These are phyloP conservation scores for Phytophthora sojae DNA, from an alignment of 352 stramenopile genomes.

Conservation along the genomic window DNA sequence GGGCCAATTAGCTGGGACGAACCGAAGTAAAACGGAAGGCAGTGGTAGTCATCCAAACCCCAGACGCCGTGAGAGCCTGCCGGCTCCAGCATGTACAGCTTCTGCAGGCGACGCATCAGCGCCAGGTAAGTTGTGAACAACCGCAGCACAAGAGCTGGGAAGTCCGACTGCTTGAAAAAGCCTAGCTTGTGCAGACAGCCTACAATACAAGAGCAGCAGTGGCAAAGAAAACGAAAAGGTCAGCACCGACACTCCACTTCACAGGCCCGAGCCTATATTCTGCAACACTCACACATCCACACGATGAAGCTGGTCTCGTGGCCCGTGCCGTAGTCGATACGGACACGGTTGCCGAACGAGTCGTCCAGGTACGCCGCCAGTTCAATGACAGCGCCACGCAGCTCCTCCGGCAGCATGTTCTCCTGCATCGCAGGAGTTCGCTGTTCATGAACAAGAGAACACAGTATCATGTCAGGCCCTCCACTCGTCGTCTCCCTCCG, in stretches of 20 bases:
- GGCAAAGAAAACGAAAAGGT: constrained; percentile 6
- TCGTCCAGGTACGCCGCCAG: constrained; percentile 95
- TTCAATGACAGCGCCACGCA: constrained; percentile 88
- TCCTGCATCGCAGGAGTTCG: constrained; percentile 65
- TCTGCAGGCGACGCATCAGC: constrained; percentile 95
- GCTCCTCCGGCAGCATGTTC: constrained; percentile 58
- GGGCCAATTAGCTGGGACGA: constrained; percentile 94
- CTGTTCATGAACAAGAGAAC: constrained; percentile 32
- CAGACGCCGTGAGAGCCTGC: constrained; percentile 99
- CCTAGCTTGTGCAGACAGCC: constrained; percentile 91
- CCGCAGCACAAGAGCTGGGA: constrained; percentile 87
- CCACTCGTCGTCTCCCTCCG: background rate
- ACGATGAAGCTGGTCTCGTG: constrained; percentile 99
- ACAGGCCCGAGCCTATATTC: background rate
- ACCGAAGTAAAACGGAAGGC: constrained; percentile 98
- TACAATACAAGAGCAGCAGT: constrained; percentile 25
- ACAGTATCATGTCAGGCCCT: constrained; percentile 3
- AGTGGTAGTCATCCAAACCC: constrained; percentile 99
- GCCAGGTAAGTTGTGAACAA: constrained; percentile 95
- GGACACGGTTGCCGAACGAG: constrained; percentile 96
- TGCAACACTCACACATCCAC: constrained; percentile 84
- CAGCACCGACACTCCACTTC: constrained; percentile 20
- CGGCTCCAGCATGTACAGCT: constrained; percentile 98
- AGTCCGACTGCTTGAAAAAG: constrained; percentile 87
- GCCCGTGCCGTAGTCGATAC: constrained; percentile 99